A percentile compares a stretch with the other conserved stretches of the same genome.
Evolutionary conservation across 192 early-diverging fungal species (phyloP).

Genomic region (Coemansia javaensis): DNA sequence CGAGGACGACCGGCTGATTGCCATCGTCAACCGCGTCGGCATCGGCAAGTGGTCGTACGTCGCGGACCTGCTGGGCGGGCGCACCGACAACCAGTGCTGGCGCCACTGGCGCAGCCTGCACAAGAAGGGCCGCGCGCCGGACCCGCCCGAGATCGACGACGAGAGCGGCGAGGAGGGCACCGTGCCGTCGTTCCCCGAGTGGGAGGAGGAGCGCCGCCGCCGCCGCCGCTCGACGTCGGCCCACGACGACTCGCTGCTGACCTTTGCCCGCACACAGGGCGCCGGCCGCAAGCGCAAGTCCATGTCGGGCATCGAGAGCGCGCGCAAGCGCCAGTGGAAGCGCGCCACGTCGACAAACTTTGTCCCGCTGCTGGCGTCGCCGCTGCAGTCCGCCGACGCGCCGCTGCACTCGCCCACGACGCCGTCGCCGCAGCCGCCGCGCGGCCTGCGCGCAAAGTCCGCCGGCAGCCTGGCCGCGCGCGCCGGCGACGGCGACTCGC

Average conservation of each 20-base stretch:
- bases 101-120: constrained; percentile 52
- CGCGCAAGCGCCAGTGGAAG: constrained; percentile 53
- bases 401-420: constrained; percentile 1
- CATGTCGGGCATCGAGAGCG: constrained; percentile 47
- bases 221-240: constrained; percentile 3
- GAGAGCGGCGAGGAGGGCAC: constrained; percentile 46
- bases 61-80: constrained; percentile 40
- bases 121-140: constrained; percentile 43
- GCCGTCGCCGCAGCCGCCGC: constrained; percentile 11
- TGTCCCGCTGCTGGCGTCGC: constrained; percentile 39
- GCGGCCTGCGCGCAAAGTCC: constrained; percentile 12
- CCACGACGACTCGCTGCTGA: constrained; percentile 16
- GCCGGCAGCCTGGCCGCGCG: constrained; percentile 4
- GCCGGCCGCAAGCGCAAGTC: constrained; percentile 50
- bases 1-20: constrained; percentile 49
- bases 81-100: constrained; percentile 59
- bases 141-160: constrained; percentile 35
- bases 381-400: constrained; percentile 3
- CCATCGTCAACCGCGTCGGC: constrained; percentile 41
- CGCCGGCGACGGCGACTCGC: constrained; percentile 2
- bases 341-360: constrained; percentile 46
- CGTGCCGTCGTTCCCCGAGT: constrained; percentile 47
- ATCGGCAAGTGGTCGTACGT: constrained; percentile 59
- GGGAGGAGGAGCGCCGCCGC: constrained; percentile 40
- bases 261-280: constrained; percentile 33